Evolutionary conservation across 768 basidiomycete genomes (phyloP).

Genomic region (Phanerodontia chrysosporium): DNA sequence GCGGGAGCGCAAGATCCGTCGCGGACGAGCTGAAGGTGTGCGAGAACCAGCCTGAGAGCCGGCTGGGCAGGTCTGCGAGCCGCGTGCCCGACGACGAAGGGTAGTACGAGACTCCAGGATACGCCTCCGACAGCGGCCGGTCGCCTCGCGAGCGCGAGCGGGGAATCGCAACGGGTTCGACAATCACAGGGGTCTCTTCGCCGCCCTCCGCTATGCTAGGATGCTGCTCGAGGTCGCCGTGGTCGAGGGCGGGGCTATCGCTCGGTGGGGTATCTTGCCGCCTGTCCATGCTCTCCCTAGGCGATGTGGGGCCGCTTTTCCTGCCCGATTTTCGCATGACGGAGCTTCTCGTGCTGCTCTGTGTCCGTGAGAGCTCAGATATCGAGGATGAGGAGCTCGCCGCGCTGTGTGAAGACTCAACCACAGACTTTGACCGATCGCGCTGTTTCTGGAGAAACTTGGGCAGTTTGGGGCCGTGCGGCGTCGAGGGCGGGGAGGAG

Average conservation of each 20-base stretch:
- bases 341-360: conserved; percentile 7
- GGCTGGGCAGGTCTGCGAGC: conserved; percentile 66
- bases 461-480: conserved; percentile 51
- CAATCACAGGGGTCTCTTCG: conserved; percentile 60
- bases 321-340: conserved; percentile 9
- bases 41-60: conserved; percentile 78
- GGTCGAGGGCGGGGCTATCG: conserved; percentile 24
- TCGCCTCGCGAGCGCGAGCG: conserved; percentile 54
- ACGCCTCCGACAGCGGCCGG: conserved; percentile 46
- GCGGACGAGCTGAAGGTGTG: conserved; percentile 72
- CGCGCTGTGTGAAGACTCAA: conserved; percentile 33
- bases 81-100: conserved; percentile 43
- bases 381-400: conserved; percentile 41
- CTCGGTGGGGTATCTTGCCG: conserved; percentile 22
- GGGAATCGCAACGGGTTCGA: conserved; percentile 56
- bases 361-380: conserved; percentile 23
- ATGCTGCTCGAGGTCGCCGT: conserved; percentile 29
- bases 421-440: conserved; percentile 56
- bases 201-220: conserved; percentile 15
- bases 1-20: conserved; percentile 66
- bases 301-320: conserved; percentile 13
- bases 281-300: conserved; percentile 19
- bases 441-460: conserved; percentile 68
- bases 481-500: conserved; percentile 36
- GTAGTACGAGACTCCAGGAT: conserved; percentile 41